These are phyloP conservation scores for Fusarium keratoplasticum DNA, from an alignment of 2,329 filamentous ascomycete genomes.

Conservation along the genomic window DNA sequence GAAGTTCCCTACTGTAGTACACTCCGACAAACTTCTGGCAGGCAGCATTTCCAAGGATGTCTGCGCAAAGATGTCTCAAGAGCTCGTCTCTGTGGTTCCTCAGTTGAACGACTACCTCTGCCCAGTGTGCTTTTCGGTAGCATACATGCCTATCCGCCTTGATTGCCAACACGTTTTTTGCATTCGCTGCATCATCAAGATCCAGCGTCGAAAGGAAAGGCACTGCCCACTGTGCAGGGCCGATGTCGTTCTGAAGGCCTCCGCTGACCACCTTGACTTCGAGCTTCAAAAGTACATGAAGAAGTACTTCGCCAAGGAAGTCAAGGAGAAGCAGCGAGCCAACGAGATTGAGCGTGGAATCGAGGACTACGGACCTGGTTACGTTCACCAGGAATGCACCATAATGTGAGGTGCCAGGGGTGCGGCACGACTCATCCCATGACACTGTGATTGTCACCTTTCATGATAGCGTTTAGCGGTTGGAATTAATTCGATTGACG, in stretches of 20 bases:
- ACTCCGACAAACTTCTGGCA: conserved; percentile 70
- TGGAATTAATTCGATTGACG: neutral
- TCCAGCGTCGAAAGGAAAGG: conserved; percentile 76
- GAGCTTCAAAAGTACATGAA: conserved; percentile 76
- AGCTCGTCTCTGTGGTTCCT: conserved; percentile 79
- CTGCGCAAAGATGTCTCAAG: conserved; percentile 78
- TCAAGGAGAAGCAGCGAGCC: conserved; percentile 73
- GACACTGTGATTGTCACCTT: neutral
- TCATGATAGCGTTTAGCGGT: conserved; percentile 4
- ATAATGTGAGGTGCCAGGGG: conserved; percentile 64
- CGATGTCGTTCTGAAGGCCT: conserved; percentile 77
- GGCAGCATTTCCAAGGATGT: conserved; percentile 79
- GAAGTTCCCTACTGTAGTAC: conserved; percentile 69
- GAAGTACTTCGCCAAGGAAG: conserved; percentile 79
- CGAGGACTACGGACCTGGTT: conserved; percentile 76
- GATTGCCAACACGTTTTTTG: conserved; percentile 84
- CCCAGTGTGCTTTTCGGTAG: conserved; percentile 81
- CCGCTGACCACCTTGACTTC: conserved; percentile 76
- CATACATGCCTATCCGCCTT: conserved; percentile 84
- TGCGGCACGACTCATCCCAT: neutral
- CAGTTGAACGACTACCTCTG: conserved; percentile 88
- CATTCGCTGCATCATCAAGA: conserved; percentile 83
- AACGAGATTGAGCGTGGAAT: conserved; percentile 82
- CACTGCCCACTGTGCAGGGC: conserved; percentile 82
- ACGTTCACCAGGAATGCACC: conserved; percentile 68